A percentile compares a stretch with the other conserved stretches of the same genome.
phyloP scores from a whole-genome alignment of 2,329 filamentous ascomycete species.

The Xylariaceae sp. region DNA sequence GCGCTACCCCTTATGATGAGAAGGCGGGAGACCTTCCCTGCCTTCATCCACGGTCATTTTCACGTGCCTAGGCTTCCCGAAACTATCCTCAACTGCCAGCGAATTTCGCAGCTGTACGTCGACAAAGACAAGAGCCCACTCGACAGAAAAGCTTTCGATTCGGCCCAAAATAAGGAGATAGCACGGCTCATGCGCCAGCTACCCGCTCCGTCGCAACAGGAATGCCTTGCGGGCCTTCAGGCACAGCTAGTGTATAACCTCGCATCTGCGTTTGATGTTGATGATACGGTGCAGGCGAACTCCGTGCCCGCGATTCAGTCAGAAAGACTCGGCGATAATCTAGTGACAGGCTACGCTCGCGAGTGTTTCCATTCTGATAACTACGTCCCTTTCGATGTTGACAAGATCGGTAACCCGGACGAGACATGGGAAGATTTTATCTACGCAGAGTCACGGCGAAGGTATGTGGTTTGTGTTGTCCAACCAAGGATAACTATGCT shows the following conservation, averaged over 20 bases:
- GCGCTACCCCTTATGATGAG: conserved; percentile 31
- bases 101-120: conserved; percentile 25
- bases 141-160: conserved; percentile 19
- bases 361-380: conserved; percentile 13
- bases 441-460: conserved; percentile 32
- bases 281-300: neutral
- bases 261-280: conserved; percentile 27
- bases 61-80: conserved; percentile 24
- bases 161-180: conserved; percentile 27
- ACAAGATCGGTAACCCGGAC: conserved; percentile 22
- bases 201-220: conserved; percentile 7
- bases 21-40: conserved; percentile 30
- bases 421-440: conserved; percentile 37
- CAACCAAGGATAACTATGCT: neutral
- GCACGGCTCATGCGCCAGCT: conserved; percentile 19
- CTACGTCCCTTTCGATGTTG: conserved; percentile 24
- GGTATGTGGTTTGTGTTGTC: conserved; percentile 21
- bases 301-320: conserved; percentile 24
- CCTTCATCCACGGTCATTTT: conserved; percentile 33
- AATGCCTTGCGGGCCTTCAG: conserved; percentile 24
- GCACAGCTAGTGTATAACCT: conserved; percentile 29
- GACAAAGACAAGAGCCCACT: neutral
- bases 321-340: conserved; percentile 12
- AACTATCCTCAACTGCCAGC: conserved; percentile 25
- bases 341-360: conserved; percentile 5